A percentile compares a stretch with the other conserved stretches of the same genome.
Conservation (phyloP, 371 early-diverging fungal species). For the Zopfochytrium polystomum region DNA sequence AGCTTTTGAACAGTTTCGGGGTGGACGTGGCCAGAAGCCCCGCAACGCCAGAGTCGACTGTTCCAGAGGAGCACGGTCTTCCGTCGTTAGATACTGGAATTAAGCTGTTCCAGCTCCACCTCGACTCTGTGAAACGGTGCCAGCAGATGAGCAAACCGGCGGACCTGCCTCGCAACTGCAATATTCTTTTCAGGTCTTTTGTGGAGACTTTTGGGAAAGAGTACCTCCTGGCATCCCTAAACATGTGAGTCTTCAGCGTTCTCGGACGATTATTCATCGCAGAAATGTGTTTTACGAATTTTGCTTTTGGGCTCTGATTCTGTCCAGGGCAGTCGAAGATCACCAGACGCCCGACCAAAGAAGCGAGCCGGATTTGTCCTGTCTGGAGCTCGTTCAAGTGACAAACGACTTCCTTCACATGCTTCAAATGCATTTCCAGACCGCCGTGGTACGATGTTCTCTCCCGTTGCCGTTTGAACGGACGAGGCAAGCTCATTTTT, state of each 20-base stretch:
- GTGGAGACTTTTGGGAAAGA: conserved; percentile 71
- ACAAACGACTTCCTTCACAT: conserved; percentile 74
- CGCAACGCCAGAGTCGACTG: conserved; percentile 22
- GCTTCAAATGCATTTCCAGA: conserved; percentile 88
- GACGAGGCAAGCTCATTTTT: neutral
- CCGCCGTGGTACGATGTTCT: conserved; percentile 63
- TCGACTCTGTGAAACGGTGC: conserved; percentile 80
- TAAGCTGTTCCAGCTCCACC: conserved; percentile 74
- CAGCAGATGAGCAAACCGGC: conserved; percentile 70
- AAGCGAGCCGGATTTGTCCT: conserved; percentile 70
- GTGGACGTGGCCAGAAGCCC: conserved; percentile 4
- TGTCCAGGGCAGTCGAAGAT: conserved; percentile 69
- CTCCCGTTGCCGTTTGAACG: neutral
- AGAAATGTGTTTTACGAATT: neutral
- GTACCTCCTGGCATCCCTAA: conserved; percentile 78
- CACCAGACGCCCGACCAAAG: conserved; percentile 53
- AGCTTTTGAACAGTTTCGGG: neutral
- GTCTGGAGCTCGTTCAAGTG: conserved; percentile 66
- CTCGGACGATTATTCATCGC: conserved; percentile 13
- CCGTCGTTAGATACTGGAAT: conserved; percentile 60
- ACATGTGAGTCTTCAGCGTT: conserved; percentile 58
- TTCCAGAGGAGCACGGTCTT: conserved; percentile 56
- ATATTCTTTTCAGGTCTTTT: conserved; percentile 65
- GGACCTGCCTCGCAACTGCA: conserved; percentile 59
- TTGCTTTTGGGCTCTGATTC: neutral